A percentile compares a stretch with the other conserved stretches of the same genome.
These are phyloP conservation scores for Pachysolen tannophilus DNA, from an alignment of 805 yeast species.

Conservation along the genomic window DNA sequence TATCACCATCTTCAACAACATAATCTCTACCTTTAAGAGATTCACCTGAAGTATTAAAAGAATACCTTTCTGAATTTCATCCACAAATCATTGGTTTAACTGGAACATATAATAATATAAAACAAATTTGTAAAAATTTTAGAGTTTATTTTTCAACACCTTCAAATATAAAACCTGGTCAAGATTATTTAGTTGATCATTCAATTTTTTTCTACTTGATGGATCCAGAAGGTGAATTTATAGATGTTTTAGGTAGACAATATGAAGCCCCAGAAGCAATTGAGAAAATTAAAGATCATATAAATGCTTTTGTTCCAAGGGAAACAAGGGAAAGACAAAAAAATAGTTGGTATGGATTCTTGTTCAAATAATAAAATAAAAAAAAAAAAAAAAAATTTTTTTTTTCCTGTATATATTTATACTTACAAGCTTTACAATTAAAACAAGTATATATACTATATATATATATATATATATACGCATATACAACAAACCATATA, in stretches of 20 bases:
- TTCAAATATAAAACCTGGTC: conserved; percentile 86
- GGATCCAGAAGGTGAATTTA: conserved; percentile 97
- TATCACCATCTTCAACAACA: conserved; percentile 77
- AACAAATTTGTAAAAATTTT: conserved; percentile 77
- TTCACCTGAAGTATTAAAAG: conserved; percentile 74
- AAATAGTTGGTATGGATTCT: conserved; percentile 50
- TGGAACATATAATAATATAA: conserved; percentile 81
- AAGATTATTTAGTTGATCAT: conserved; percentile 94
- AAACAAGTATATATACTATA: no score
- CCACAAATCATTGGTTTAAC: conserved; percentile 85
- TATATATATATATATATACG: no score
- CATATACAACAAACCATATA: no score
- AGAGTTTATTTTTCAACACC: conserved; percentile 98
- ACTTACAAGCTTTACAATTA: no score
- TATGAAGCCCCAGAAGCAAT: conserved; percentile 74
- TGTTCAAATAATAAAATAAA: conserved; percentile 31
- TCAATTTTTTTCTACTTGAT: conserved; percentile 93
- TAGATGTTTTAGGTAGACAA: conserved; percentile 91
- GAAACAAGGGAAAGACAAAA: conserved; percentile 61
- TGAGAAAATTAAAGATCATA: conserved; percentile 65
- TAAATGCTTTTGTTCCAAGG: conserved; percentile 67
- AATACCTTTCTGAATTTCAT: conserved; percentile 84
- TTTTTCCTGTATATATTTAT: background rate
- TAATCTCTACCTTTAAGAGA: conserved; percentile 88
- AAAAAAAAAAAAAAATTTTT: background rate